Conservation (phyloP, 306 rosid genomes). For the Trifolium pratense region DNA sequence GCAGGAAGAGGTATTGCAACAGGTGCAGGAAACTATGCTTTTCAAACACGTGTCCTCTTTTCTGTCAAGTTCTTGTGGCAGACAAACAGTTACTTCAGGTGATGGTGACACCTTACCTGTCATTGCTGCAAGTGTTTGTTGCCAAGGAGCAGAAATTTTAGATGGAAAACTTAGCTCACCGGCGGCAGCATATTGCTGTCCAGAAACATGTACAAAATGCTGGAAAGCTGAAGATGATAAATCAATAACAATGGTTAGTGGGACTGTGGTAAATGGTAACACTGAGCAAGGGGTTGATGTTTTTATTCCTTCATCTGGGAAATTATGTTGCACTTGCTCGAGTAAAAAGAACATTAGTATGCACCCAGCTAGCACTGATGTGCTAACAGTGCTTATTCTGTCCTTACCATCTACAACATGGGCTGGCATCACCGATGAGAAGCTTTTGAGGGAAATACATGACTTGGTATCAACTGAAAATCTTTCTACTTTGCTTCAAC, state of each 20-base stretch:
- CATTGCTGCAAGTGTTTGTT: constrained; percentile 84
- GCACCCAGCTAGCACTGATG: constrained; percentile 81
- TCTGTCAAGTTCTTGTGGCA: constrained; percentile 56
- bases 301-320: constrained; percentile 69
- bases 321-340: constrained; percentile 53
- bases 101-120: constrained; percentile 54
- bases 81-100: constrained; percentile 38
- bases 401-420: constrained; percentile 84
- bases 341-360: constrained; percentile 53
- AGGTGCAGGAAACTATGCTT: constrained; percentile 79
- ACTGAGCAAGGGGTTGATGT: constrained; percentile 74
- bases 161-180: constrained; percentile 54
- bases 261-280: constrained; percentile 71
- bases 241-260: constrained; percentile 70
- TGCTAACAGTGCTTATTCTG: constrained; percentile 79
- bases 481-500: constrained; percentile 86
- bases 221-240: constrained; percentile 65
- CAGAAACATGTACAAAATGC: constrained; percentile 71
- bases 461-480: constrained; percentile 66
- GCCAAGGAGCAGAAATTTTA: constrained; percentile 91
- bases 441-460: constrained; percentile 62
- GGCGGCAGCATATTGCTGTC: constrained; percentile 64
- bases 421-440: constrained; percentile 67
- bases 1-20: constrained; percentile 83
- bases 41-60: constrained; percentile 69